These are phyloP conservation scores for Jackrogersella minutella DNA, from an alignment of 495 filamentous ascomycete species.

Conservation along the genomic window DNA sequence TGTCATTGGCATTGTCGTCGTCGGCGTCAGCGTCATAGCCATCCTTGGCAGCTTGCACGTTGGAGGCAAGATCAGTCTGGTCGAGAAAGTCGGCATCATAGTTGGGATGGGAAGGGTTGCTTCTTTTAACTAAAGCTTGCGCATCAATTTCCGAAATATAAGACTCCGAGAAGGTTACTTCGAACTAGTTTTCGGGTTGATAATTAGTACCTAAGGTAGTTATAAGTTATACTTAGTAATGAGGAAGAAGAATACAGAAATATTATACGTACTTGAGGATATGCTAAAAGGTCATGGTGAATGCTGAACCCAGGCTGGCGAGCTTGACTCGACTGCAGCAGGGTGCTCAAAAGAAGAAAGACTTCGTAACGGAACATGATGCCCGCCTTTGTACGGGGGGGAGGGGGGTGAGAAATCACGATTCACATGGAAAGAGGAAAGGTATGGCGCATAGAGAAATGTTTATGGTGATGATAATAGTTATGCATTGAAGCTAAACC, in stretches of 20 bases:
- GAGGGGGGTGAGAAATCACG: constrained; percentile 40
- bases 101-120: constrained; percentile 39
- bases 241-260: no score
- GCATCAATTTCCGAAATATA: constrained; percentile 78
- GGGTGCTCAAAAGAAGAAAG: constrained; percentile 49
- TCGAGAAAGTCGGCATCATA: constrained; percentile 45
- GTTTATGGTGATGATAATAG: neutral
- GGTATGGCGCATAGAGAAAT: neutral
- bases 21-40: constrained; percentile 14
- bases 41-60: constrained; percentile 44
- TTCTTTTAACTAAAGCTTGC: constrained; percentile 60
- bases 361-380: constrained; percentile 59
- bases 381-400: no score
- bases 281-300: constrained; percentile 89
- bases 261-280: constrained; percentile 76
- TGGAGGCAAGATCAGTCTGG: constrained; percentile 48
- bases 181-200: no score
- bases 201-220: no score
- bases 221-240: no score
- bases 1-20: constrained; percentile 17
- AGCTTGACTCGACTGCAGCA: constrained; percentile 51
- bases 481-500: no score
- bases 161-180: constrained; percentile 78
- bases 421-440: constrained; percentile 41
- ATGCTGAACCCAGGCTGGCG: constrained; percentile 64